Evolutionary conservation across 495 filamentous ascomycete genomes (phyloP).

Genomic region (Hypoxylon trugodes): DNA sequence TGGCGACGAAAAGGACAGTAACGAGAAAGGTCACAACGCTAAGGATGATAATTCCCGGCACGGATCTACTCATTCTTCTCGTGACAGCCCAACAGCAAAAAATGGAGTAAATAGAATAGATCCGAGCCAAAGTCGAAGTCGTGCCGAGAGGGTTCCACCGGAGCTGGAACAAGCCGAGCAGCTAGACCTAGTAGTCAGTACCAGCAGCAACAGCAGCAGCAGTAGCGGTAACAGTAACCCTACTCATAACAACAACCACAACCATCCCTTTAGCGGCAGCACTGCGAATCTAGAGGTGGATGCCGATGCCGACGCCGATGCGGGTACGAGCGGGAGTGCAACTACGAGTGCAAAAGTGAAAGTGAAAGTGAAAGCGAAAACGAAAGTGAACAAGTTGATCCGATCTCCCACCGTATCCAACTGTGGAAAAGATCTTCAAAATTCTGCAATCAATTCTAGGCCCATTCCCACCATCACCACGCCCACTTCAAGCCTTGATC

Average conservation of each 20-base stretch:
- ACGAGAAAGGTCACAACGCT: not conserved
- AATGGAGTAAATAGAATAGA: not conserved
- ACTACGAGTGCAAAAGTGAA: not conserved
- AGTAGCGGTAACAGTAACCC: too few relatives aligned
- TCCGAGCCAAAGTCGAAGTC: constrained; percentile 10
- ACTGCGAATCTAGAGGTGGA: not conserved
- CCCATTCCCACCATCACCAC: constrained; percentile 18
- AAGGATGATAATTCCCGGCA: constrained; percentile 17
- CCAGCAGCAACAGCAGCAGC: too few relatives aligned
- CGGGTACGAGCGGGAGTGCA: not conserved
- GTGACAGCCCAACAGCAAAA: not conserved
- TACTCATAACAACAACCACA: too few relatives aligned
- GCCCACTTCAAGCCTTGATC: constrained; percentile 10
- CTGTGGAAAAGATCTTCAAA: constrained; percentile 34
- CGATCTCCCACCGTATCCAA: constrained; percentile 13
- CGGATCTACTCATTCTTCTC: constrained; percentile 4
- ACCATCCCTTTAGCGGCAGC: too few relatives aligned
- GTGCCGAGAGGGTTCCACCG: constrained; percentile 33
- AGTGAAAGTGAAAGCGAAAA: not conserved
- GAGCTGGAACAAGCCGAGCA: constrained; percentile 28
- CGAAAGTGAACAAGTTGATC: constrained; percentile 8
- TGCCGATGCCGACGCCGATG: not conserved
- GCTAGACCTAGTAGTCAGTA: constrained; percentile 1
- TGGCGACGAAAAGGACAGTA: constrained; percentile 16
- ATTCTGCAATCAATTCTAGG: constrained; percentile 38